Evolutionary conservation across 176 grass and related monocot species (phyloP).

Genomic region (Cocos nucifera): DNA sequence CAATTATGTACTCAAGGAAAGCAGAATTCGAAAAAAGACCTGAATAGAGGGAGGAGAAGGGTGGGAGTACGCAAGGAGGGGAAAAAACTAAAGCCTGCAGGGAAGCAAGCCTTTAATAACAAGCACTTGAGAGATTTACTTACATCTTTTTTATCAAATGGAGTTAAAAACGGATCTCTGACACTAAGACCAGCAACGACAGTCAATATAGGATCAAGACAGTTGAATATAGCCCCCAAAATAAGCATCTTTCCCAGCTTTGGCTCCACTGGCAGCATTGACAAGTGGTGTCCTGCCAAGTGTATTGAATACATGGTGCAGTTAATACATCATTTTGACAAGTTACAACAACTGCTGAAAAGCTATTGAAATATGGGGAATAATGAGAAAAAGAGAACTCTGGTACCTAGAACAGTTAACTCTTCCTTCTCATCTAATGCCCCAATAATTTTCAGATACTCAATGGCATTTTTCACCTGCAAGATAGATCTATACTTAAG

Average conservation of each 20-base stretch:
- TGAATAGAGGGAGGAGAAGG: too few species aligned
- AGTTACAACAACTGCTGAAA: too few species aligned
- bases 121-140: constrained; percentile 17
- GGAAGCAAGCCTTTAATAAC: too few species aligned
- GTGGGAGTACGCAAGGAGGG: not conserved
- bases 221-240: constrained; percentile 96
- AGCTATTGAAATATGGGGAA: too few species aligned
- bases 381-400: too few species aligned
- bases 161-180: constrained; percentile 90
- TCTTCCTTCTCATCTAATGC: constrained; percentile 95
- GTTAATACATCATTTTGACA: too few species aligned
- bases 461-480: constrained; percentile 97
- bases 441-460: constrained; percentile 94
- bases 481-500: not conserved
- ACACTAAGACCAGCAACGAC: constrained; percentile 91
- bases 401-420: constrained; percentile 74
- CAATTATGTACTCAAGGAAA: too few species aligned
- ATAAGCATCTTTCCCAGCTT: constrained; percentile 99
- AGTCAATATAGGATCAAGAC: constrained; percentile 82
- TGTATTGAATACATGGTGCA: not conserved
- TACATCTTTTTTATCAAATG: constrained; percentile 99
- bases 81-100: not conserved
- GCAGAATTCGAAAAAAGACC: too few species aligned
- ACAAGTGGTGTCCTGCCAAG: constrained; percentile 75
- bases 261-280: constrained; percentile 95